phyloP scores from a whole-genome alignment of 1,284 basidiomycete species.

The Trichosporon faecale region DNA sequence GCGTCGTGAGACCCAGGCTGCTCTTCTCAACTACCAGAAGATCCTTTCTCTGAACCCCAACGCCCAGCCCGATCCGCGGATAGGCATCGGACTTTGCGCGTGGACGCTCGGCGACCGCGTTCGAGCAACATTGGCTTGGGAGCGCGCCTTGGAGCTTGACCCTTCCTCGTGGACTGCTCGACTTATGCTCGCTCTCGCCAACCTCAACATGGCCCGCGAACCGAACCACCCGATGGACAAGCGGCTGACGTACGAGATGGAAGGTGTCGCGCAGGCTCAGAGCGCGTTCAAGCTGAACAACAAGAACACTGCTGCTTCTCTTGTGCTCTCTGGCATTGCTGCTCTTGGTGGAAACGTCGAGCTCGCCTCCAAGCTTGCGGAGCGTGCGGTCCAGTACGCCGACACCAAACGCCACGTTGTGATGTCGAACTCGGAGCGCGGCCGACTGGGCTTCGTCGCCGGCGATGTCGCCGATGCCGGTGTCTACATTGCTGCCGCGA shows the following conservation, averaged over 20 bases:
- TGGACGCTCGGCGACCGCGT: slow-evolving; percentile 78
- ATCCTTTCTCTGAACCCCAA: slow-evolving; percentile 71
- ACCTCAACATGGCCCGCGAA: slow-evolving; percentile 74
- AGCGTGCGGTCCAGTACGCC: slow-evolving; percentile 85
- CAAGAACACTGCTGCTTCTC: slow-evolving; percentile 39
- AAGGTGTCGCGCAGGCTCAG: slow-evolving; percentile 40
- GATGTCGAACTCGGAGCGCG: slow-evolving; percentile 71
- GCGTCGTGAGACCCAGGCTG: slow-evolving; percentile 68
- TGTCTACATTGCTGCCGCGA: slow-evolving; percentile 70
- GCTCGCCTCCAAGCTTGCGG: slow-evolving; percentile 82
- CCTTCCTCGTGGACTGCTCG: slow-evolving; percentile 70
- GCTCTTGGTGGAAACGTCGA: slow-evolving; percentile 37
- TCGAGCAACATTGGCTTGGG: slow-evolving; percentile 80
- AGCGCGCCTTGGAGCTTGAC: slow-evolving; percentile 63
- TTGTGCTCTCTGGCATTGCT: slow-evolving; percentile 38
- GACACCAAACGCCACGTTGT: slow-evolving; percentile 79
- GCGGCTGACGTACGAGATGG: slow-evolving; percentile 35
- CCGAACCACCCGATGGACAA: slow-evolving; percentile 54
- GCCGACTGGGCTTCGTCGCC: slow-evolving; percentile 70
- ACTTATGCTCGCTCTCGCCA: slow-evolving; percentile 75
- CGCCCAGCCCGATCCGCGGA: slow-evolving; percentile 81
- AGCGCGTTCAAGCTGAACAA: slow-evolving; percentile 45
- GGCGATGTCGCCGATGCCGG: slow-evolving; percentile 63
- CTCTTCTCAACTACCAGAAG: slow-evolving; percentile 78
- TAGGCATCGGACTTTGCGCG: slow-evolving; percentile 86